Evolutionary conservation across 495 filamentous ascomycete genomes (phyloP).

Genomic region (Penicillium fimorum): DNA sequence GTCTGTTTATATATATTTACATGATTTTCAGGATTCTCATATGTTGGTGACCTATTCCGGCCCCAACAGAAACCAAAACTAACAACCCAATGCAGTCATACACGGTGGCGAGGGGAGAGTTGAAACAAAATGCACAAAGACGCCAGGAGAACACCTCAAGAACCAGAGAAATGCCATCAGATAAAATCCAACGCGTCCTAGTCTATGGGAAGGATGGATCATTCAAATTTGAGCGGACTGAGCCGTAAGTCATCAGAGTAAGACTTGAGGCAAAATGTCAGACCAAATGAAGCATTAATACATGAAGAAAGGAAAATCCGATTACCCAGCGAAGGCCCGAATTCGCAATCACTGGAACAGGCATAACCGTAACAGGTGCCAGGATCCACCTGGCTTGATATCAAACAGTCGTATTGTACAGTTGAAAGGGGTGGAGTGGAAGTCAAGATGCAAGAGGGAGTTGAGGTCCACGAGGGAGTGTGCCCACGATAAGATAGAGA

Average conservation of each 20-base stretch:
- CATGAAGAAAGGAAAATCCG: constrained; percentile 24
- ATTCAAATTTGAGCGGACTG: constrained; percentile 7
- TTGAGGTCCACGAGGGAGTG: constrained; percentile 5
- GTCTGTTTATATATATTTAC: constrained; percentile 11
- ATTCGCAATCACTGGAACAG: constrained; percentile 30
- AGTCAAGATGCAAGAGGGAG: constrained; percentile 11
- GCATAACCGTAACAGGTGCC: constrained; percentile 36
- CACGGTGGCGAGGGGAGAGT: constrained; percentile 38
- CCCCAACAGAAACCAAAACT: constrained; percentile 5
- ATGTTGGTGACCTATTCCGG: background rate
- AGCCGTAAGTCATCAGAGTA: constrained; percentile 1
- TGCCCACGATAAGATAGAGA: constrained; percentile 6
- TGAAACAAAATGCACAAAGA: constrained; percentile 32
- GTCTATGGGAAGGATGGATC: constrained; percentile 22
- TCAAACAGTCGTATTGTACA: constrained; percentile 46
- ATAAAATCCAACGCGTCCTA: constrained; percentile 22
- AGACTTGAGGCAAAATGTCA: constrained; percentile 10
- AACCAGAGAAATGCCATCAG: constrained; percentile 25
- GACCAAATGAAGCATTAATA: constrained; percentile 30
- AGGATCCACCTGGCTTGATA: constrained; percentile 39
- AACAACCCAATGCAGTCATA: constrained; percentile 5
- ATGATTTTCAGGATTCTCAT: constrained; percentile 2
- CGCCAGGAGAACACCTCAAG: constrained; percentile 34
- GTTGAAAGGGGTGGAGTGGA: constrained; percentile 19
- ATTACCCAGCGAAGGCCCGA: constrained; percentile 23